Base-by-base conservation (phyloP, 768 basidiomycete genomes). In the Mrakia gelida region DNA sequence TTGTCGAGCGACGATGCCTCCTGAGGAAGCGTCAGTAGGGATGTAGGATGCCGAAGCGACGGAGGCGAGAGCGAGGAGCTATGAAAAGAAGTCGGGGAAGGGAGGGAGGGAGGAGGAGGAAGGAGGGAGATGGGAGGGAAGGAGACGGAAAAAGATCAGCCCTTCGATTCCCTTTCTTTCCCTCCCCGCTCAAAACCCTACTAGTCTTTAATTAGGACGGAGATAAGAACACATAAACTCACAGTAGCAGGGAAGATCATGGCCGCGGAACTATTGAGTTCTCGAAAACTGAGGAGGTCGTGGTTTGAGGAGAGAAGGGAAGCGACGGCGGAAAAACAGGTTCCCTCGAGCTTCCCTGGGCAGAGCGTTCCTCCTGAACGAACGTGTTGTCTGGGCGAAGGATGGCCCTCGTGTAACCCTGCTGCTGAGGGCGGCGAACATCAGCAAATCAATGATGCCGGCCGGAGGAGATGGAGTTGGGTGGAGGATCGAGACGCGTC, bases 231-330 rank as follows among this genome's bases (percentile, higher is more conserved):
- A 70, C 10, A n/a, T 34, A 45, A 23, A 70, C 67, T 70, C 21
- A 70, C 67, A 23, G 67, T 70, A 15, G 34, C 67, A 26, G 67
- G 34, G 34, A 70, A 70, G 67, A 70, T 70, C 67, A 70, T 70
- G 21, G 41, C 34, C 3, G 67, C 9, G 21, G 67, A n/a, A 70
- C 67, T 70, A 23, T 45, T 11, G 23, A 70, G 67, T 70, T 70
- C 67, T 70, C 38, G 65, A 30, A 7, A 28, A 70, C 67, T 70
- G 67, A 45, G 67, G 67, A n/a, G 67, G 67, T 70, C 67, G 67
- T 70, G 67, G 67, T 70, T 26, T 26, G 67, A 70, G 34, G 67
- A 41, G 43, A 38, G 18, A 30, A 67, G 65, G 32, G 38, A 67
- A 30, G 45, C 45, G 45, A 67, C n/a, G 65, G 34, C 9, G 26